Evolutionary conservation across 345 rosid species (phyloP).

Genomic region (Hirschfeldia incana): DNA sequence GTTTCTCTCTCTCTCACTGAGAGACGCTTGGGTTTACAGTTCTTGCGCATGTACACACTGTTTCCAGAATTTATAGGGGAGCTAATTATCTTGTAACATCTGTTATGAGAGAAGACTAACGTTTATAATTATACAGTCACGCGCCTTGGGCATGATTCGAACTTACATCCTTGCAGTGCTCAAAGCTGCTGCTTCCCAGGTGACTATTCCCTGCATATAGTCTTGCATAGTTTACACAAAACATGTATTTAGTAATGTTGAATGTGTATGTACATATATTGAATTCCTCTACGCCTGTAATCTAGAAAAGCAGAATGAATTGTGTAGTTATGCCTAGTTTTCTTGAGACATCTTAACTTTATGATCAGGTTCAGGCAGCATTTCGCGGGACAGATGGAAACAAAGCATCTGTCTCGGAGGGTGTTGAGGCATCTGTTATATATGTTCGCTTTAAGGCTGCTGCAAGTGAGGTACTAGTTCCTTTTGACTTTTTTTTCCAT

Average conservation of each 20-base stretch:
- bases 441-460: constrained; percentile 98
- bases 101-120: constrained; percentile 21
- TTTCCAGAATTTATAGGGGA: constrained; percentile 5
- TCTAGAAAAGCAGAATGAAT: not conserved
- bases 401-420: constrained; percentile 80
- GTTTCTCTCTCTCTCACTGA: constrained; percentile 11
- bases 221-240: constrained; percentile 9
- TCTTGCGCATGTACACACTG: constrained; percentile 10
- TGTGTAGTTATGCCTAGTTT: constrained; percentile 17
- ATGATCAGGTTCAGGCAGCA: constrained; percentile 78
- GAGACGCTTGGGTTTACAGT: constrained; percentile 13
- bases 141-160: constrained; percentile 94
- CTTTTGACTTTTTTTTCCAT: constrained; percentile 10
- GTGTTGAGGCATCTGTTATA: constrained; percentile 92
- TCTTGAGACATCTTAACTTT: constrained; percentile 26
- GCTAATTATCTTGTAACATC: constrained; percentile 6
- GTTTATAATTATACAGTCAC: constrained; percentile 60
- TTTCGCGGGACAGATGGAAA: constrained; percentile 65
- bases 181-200: constrained; percentile 89
- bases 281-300: not conserved
- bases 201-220: constrained; percentile 21
- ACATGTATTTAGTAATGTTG: not conserved
- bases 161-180: constrained; percentile 84
- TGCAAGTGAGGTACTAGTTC: constrained; percentile 79
- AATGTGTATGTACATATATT: constrained; percentile 7